Conservation (phyloP, 2,329 filamentous ascomycete species). For the Xylariaceae sp. region DNA sequence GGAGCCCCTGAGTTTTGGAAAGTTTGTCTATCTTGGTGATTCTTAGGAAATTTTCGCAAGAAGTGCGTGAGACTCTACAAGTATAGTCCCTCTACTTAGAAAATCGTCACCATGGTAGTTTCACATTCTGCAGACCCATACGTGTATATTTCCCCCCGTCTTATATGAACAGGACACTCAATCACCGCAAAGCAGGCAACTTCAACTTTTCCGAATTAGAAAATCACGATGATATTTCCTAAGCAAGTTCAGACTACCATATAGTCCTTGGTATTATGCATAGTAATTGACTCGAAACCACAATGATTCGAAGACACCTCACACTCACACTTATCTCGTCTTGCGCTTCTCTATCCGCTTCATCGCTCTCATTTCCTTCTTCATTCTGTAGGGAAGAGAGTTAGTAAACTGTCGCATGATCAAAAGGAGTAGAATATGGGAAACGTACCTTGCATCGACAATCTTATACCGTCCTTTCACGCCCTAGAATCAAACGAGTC, state of each 20-base stretch:
- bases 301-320: background rate
- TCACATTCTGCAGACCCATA: background rate
- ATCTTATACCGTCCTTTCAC: constrained; percentile 22
- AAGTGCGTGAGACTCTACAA: too few relatives aligned
- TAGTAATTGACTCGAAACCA: background rate
- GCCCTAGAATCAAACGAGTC: constrained; percentile 7
- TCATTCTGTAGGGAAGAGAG: constrained; percentile 16
- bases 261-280: background rate
- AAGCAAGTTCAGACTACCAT: too few relatives aligned
- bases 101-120: background rate
- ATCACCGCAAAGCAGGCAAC: background rate
- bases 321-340: background rate
- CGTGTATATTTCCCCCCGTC: background rate
- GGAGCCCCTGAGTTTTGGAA: background rate
- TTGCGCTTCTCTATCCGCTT: constrained; percentile 25
- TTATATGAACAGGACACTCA: background rate
- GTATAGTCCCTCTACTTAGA: too few relatives aligned
- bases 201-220: background rate
- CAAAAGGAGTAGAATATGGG: background rate
- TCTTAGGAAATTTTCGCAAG: too few relatives aligned
- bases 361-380: constrained; percentile 27
- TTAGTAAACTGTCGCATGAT: constrained; percentile 1
- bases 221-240: background rate
- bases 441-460: constrained; percentile 19
- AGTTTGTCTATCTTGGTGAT: background rate